These are phyloP conservation scores for Brettanomyces anomalus DNA, from an alignment of 805 yeast species.

Conservation along the genomic window DNA sequence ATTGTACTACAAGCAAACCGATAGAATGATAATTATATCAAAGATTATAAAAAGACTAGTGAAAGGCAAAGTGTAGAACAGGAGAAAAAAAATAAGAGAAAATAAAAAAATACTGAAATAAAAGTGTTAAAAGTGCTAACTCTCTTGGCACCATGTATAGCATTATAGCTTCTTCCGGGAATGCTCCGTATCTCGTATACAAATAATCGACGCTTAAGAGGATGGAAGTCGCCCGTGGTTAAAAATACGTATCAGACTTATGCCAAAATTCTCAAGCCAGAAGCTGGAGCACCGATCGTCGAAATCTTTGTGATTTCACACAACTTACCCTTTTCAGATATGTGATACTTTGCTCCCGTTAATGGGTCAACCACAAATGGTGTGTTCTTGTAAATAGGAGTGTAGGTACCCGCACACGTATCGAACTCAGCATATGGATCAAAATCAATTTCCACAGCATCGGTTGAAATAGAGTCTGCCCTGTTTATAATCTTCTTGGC, in stretches of 20 bases:
- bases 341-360: slow-evolving; percentile 82
- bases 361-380: slow-evolving; percentile 62
- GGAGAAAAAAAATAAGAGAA: too few relatives aligned
- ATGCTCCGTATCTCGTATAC: too few relatives aligned
- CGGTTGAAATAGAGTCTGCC: slow-evolving; percentile 74
- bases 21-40: not conserved
- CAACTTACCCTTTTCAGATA: slow-evolving; percentile 65
- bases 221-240: too few relatives aligned
- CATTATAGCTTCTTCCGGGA: too few relatives aligned
- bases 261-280: slow-evolving; percentile 60
- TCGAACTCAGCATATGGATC: slow-evolving; percentile 89
- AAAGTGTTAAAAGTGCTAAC: too few relatives aligned
- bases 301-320: slow-evolving; percentile 74
- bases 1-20: not conserved
- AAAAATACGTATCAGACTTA: slow-evolving; percentile 59
- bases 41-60: not conserved
- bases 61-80: not conserved
- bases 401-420: slow-evolving; percentile 76
- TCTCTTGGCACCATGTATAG: too few relatives aligned
- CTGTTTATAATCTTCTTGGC: slow-evolving; percentile 75
- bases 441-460: slow-evolving; percentile 84
- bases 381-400: slow-evolving; percentile 81
- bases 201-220: too few relatives aligned
- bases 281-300: slow-evolving; percentile 81
- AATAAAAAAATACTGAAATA: too few relatives aligned